Evolutionary conservation across 768 basidiomycete genomes (phyloP).

Genomic region (Rhodosporidiobolus sp.): DNA sequence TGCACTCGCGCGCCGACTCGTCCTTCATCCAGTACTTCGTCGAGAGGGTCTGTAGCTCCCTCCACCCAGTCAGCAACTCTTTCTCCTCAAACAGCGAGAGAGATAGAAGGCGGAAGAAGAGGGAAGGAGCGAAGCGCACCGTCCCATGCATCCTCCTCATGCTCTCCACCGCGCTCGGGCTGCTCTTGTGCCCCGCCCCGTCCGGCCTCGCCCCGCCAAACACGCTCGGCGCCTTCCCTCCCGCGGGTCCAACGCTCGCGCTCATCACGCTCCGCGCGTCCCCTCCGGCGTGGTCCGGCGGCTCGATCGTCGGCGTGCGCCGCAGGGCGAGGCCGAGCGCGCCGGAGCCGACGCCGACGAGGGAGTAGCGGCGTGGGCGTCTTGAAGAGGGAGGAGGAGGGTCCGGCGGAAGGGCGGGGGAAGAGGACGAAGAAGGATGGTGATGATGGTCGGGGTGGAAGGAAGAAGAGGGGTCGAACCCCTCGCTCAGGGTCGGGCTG

Average conservation of each 20-base stretch:
- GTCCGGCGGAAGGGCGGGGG: too few species aligned
- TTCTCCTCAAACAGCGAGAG: too few species aligned
- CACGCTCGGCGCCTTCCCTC: too few species aligned
- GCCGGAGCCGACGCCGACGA: too few species aligned
- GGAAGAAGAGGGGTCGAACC: neutral
- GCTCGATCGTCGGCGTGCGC: neutral
- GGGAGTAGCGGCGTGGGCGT: too few species aligned
- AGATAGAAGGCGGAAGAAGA: neutral
- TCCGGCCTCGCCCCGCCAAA: neutral
- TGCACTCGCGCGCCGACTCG: slow-evolving; percentile 77
- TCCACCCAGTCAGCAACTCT: neutral
- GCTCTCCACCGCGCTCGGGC: slow-evolving; percentile 6
- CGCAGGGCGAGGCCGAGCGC: too few species aligned
- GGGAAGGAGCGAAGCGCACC: slow-evolving; percentile 1
- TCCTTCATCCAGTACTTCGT: slow-evolving; percentile 99
- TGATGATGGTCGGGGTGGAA: too few species aligned
- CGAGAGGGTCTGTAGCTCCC: slow-evolving; percentile 59
- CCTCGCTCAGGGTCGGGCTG: neutral
- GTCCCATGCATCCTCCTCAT: slow-evolving; percentile 21
- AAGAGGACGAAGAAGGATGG: too few species aligned
- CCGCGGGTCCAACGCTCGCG: neutral
- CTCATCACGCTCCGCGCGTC: neutral
- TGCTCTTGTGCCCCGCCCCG: neutral
- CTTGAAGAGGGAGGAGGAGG: too few species aligned
- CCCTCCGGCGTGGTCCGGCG: neutral